phyloP scores from a whole-genome alignment of 2,329 filamentous ascomycete genomes.

The Leptographium flavum region DNA sequence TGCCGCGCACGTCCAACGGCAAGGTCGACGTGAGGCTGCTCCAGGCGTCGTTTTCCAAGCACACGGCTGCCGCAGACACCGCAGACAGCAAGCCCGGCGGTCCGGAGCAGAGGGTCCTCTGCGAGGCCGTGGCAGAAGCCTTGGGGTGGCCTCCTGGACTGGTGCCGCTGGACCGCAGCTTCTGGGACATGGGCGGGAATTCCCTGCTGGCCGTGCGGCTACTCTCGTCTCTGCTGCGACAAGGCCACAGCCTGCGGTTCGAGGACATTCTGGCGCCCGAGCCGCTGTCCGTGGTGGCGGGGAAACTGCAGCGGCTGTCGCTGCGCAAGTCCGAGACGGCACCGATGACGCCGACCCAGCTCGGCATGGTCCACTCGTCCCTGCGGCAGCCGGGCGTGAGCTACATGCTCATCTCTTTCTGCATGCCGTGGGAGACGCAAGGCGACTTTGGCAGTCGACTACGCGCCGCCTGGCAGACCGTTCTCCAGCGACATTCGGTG shows the following conservation, averaged over 20 bases:
- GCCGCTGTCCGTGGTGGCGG: neutral
- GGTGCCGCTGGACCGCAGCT: neutral
- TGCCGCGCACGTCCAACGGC: conserved; percentile 8
- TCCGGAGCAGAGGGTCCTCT: no score
- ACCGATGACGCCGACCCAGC: neutral
- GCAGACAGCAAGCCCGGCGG: no score
- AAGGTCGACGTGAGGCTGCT: conserved; percentile 45
- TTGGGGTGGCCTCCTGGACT: neutral
- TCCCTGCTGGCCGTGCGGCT: neutral
- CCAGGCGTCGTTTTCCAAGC: no score
- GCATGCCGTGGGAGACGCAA: neutral
- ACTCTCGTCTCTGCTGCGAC: neutral
- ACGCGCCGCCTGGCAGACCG: neutral
- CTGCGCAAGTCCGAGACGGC: neutral
- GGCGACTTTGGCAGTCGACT: neutral
- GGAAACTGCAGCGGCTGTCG: neutral
- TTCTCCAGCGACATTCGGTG: neutral
- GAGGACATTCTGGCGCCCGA: neutral
- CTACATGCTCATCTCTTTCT: neutral
- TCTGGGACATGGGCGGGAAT: neutral
- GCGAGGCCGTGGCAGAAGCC: neutral
- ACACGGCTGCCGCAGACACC: no score
- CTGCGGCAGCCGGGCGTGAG: neutral
- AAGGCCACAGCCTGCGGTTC: neutral
- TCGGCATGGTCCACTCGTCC: neutral